Evolutionary conservation across 495 filamentous ascomycete genomes (phyloP), one percentile per base, ranked within the genome.

Genomic region (Neurospora discreta): DNA sequence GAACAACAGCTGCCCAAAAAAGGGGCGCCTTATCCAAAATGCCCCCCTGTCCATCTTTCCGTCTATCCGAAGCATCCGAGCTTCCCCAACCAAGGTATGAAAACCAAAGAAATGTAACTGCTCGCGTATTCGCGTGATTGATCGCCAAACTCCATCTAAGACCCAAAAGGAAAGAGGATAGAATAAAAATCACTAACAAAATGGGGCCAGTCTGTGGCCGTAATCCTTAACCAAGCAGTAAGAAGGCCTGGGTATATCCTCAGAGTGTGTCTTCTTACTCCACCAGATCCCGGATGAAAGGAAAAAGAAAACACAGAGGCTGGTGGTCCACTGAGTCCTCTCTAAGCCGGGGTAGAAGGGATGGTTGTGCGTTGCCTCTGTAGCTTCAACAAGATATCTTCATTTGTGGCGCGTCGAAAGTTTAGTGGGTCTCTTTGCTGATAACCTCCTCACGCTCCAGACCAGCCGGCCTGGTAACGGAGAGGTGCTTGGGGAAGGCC

Each of bases 391-490:
- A 65, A 65, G 0, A 0, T 65, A 36, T 16, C 52, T 65, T 18
- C 26, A 33, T 65, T 33, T 33, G 52, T 26, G 46, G 46, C 0
- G 46, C 26, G 0, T 15, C n/a, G n/a, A n/a, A n/a, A n/a, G 52
- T 18, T 65, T 36, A 65, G 13, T 33, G 52, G 9, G 52, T 65
- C 52, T 65, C 52, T 3, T 65, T 65, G 26, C 26, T 65, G 52
- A 65, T 4, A 2, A 97, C 88, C 30, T 98, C 94, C 3, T 90
- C 80, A 26, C 94, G 82, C 77, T 97, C 93, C 89, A 92, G 96
- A 20, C 95, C 95, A 2, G 83, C 82, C 0, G 87, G 83, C 77
- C 87, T 90, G 72, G 89, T 78, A 58, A 87, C 85, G n/a, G 89
- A 86, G 71, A 93, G 86, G 8, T 89, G 88, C 75, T 87, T 86